These are phyloP conservation scores for Ogataea henricii DNA, from an alignment of 805 yeast species.

Conservation along the genomic window DNA sequence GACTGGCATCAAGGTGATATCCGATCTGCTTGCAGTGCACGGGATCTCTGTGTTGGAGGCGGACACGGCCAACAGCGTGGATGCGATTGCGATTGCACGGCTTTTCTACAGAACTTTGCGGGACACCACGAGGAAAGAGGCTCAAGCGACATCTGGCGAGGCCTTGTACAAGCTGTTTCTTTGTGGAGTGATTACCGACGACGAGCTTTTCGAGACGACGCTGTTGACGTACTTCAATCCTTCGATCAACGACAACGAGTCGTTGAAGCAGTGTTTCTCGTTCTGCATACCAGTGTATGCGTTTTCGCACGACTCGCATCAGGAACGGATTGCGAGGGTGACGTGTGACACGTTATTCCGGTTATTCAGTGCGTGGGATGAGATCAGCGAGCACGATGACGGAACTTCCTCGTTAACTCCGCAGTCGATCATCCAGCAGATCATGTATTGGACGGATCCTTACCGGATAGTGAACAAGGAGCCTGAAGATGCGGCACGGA, in stretches of 20 bases:
- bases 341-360: slow-evolving; percentile 68
- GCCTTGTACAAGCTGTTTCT: slow-evolving; percentile 81
- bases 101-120: slow-evolving; percentile 67
- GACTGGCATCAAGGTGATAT: slow-evolving; percentile 66
- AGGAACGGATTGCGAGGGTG: slow-evolving; percentile 59
- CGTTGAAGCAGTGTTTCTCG: slow-evolving; percentile 74
- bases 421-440: slow-evolving; percentile 61
- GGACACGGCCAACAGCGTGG: slow-evolving; percentile 55
- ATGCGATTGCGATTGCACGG: slow-evolving; percentile 65
- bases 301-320: slow-evolving; percentile 73
- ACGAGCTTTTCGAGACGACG: slow-evolving; percentile 69
- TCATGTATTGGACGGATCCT: slow-evolving; percentile 87
- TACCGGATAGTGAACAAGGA: slow-evolving; percentile 54
- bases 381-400: slow-evolving; percentile 38
- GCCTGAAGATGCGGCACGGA: slow-evolving; percentile 42
- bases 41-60: slow-evolving; percentile 68
- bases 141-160: slow-evolving; percentile 83
- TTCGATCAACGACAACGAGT: slow-evolving; percentile 57
- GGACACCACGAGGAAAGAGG: slow-evolving; percentile 55
- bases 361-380: slow-evolving; percentile 47
- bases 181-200: slow-evolving; percentile 72
- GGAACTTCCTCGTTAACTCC: slow-evolving; percentile 41
- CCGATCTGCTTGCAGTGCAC: slow-evolving; percentile 77
- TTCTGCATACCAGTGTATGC: slow-evolving; percentile 89
- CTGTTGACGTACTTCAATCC: slow-evolving; percentile 78